These are phyloP conservation scores for Scheffersomyces ergatensis DNA, from an alignment of 805 yeast species.

Conservation along the genomic window DNA sequence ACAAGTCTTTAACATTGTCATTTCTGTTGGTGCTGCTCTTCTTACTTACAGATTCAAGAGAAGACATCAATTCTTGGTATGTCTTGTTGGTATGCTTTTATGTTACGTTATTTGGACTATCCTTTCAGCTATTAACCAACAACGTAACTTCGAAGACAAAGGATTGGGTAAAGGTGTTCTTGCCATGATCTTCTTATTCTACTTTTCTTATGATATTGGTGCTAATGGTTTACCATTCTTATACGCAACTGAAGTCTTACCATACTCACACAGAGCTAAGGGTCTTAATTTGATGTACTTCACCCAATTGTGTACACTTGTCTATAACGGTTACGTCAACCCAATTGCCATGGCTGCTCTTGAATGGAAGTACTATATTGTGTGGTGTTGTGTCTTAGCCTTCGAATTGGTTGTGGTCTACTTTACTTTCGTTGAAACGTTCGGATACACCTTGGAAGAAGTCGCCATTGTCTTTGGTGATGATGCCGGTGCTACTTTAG, in stretches of 20 bases:
- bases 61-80: constrained; percentile 25
- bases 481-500: constrained; percentile 10
- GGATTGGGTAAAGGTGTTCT: constrained; percentile 17
- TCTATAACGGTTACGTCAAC: constrained; percentile 28
- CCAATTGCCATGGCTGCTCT: constrained; percentile 41
- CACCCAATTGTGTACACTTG: constrained; percentile 14
- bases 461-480: constrained; percentile 42
- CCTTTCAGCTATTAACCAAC: constrained; percentile 18
- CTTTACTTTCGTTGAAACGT: constrained; percentile 40
- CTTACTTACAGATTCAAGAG: constrained; percentile 21
- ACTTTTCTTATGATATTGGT: constrained; percentile 22
- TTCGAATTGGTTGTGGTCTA: constrained; percentile 26
- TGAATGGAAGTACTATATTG: constrained; percentile 44
- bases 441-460: constrained; percentile 43
- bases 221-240: constrained; percentile 47
- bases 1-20: constrained; percentile 44
- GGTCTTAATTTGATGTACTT: constrained; percentile 31
- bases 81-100: constrained; percentile 23
- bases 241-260: constrained; percentile 43
- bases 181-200: constrained; percentile 22
- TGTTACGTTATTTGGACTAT: constrained; percentile 23
- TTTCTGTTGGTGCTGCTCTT: constrained; percentile 19
- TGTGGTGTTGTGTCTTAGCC: constrained; percentile 28
- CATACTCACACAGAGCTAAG: constrained; percentile 39
- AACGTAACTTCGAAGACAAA: constrained; percentile 13